These are phyloP conservation scores for Pseudogymnoascus sp. DNA, from an alignment of 2,329 filamentous ascomycete species.

Conservation along the genomic window DNA sequence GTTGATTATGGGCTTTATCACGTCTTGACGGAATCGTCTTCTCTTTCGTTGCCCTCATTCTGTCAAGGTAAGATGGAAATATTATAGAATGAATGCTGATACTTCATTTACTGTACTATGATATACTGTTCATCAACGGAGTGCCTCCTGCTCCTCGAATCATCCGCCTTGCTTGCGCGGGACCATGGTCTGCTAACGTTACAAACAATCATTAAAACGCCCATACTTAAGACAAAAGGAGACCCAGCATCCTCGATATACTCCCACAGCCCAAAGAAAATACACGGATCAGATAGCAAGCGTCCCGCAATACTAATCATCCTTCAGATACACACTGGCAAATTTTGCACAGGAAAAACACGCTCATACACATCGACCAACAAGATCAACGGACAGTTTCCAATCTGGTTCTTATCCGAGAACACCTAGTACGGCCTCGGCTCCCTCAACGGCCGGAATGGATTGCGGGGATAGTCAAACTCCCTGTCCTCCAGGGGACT, in stretches of 20 bases:
- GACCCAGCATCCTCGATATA: neutral
- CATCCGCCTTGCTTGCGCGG: neutral
- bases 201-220: conserved; percentile 2
- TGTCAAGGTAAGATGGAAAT: neutral
- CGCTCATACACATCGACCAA: neutral
- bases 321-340: neutral
- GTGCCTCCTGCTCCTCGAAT: neutral
- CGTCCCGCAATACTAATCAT: conserved; percentile 6
- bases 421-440: neutral
- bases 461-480: neutral
- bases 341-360: conserved; percentile 3
- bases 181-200: neutral
- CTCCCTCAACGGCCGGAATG: neutral
- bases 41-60: neutral
- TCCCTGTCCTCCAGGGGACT: neutral
- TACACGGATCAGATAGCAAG: conserved; percentile 5
- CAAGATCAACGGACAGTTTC: neutral
- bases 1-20: neutral
- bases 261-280: conserved; percentile 1
- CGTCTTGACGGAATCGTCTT: neutral
- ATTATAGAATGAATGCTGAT: neutral
- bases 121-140: conserved; percentile 3
- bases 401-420: neutral
- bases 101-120: conserved; percentile 7
- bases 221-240: neutral